Conservation (phyloP, 108 stramenopile species). For the Conticribra guillardii region DNA sequence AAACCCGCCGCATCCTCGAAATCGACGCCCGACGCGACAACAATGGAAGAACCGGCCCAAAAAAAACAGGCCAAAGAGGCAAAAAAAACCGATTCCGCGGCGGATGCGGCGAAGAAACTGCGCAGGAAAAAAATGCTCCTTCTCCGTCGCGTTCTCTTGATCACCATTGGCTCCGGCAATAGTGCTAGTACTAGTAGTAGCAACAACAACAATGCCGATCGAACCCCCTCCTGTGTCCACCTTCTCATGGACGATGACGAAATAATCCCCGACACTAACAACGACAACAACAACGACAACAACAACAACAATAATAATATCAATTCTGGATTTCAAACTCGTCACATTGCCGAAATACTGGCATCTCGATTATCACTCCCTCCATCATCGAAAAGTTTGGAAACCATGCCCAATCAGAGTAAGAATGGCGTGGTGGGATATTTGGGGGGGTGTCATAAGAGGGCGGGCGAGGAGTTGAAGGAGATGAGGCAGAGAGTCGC, state of each 20-base stretch:
- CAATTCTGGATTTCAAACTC: slow-evolving; percentile 22
- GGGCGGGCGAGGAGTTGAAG: slow-evolving; percentile 73
- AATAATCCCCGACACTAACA: neutral
- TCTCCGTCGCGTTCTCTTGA: slow-evolving; percentile 54
- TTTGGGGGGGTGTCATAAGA: slow-evolving; percentile 61
- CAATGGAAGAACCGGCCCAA: slow-evolving; percentile 21
- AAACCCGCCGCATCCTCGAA: slow-evolving; percentile 11
- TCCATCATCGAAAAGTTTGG: slow-evolving; percentile 5
- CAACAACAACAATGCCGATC: too few relatives aligned
- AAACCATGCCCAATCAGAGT: slow-evolving; percentile 37
- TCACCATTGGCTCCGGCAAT: slow-evolving; percentile 35
- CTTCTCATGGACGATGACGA: slow-evolving; percentile 44
- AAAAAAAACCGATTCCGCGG: neutral
- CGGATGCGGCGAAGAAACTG: slow-evolving; percentile 41
- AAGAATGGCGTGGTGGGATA: slow-evolving; percentile 55
- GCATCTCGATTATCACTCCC: slow-evolving; percentile 60
- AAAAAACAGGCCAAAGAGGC: slow-evolving; percentile 48
- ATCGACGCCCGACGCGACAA: slow-evolving; percentile 1
- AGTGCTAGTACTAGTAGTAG: too few relatives aligned
- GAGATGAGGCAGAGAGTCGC: slow-evolving; percentile 27
- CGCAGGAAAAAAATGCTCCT: slow-evolving; percentile 70
- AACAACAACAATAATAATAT: too few relatives aligned
- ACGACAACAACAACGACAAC: too few relatives aligned
- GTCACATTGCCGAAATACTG: slow-evolving; percentile 72
- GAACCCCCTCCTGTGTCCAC: slow-evolving; percentile 25